These are phyloP conservation scores for Xylaria intraflava DNA, from an alignment of 495 filamentous ascomycete species.

Conservation along the genomic window DNA sequence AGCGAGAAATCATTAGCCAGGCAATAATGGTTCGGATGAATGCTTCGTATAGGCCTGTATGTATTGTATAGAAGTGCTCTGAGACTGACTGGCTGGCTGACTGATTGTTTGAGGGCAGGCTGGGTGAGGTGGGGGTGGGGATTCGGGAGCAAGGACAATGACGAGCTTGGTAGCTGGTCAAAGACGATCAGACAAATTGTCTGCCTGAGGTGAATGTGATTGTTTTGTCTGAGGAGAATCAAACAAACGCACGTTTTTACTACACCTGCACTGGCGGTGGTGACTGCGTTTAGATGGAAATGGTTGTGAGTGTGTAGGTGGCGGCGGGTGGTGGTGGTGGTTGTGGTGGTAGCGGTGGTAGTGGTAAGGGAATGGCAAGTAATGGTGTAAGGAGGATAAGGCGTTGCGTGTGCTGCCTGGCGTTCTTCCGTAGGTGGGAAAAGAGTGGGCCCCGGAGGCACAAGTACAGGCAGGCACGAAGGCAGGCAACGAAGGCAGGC, in stretches of 20 bases:
- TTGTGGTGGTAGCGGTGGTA: background rate
- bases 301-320: background rate
- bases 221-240: no score
- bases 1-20: background rate
- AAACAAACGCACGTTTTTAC: no score
- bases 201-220: background rate
- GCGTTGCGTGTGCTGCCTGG: slow-evolving; percentile 10
- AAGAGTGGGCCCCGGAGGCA: background rate
- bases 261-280: no score
- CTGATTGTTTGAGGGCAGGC: background rate
- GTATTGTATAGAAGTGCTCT: background rate
- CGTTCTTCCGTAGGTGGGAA: slow-evolving; percentile 3
- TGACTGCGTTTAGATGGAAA: no score
- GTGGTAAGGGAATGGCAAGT: background rate
- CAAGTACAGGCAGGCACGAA: background rate
- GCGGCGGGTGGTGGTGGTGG: background rate
- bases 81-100: background rate
- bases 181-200: no score
- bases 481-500: background rate
- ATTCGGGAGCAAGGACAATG: background rate
- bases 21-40: background rate
- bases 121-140: background rate
- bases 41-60: background rate
- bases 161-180: background rate
- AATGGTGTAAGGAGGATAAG: slow-evolving; percentile 6